Base-by-base conservation (phyloP, 1,284 basidiomycete species). In the Flammula alnicola region DNA sequence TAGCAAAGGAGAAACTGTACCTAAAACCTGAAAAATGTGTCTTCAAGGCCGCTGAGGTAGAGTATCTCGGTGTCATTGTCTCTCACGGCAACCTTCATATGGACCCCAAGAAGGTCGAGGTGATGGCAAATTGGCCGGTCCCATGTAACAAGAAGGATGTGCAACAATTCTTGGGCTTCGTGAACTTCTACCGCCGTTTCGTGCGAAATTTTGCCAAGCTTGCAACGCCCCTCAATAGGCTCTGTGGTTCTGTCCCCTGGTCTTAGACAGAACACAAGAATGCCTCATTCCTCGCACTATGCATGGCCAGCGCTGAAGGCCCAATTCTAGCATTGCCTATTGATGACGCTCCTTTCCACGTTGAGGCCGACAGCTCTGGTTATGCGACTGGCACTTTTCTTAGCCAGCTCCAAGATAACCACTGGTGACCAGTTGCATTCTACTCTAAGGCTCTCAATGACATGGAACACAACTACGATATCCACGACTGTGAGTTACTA, bases 181-280 rank as follows among this genome's bases (percentile, higher is more conserved):
- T 47, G 4, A 70, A 70, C 45, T 71, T 69, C 45, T 70, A 80
- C 44, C 54, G 70, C 1, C 53, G 61, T 14, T 80, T 79, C 53
- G 72, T 80, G 10, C 19, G 57, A 12, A 49, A 65, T 1, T 80
- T 67, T 50, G 42, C 60, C 1, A 35, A 61, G 1, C 55, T 56
- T 22, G 64, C 56, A n/a, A 47, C 23, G 59, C 63, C 64, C 1
- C 44, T 67, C 1, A 55, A 58, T 12, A 20, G 51, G 1, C 44
- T 67, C 0, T 55, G 49, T 20, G 66, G 64, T 16, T 50, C 48
- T 5, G 19, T 3, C 19, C 0, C 11, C 16, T 63, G 57, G 22
- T 19, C 31, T 30, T 65, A 63, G 62, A 51, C 35, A 9, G 10
- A 32, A 4, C 33, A 54, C 29, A 14, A 49, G 19, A 38, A 63